Evolutionary conservation across 441 rosid genomes (phyloP), one percentile per base, ranked within the genome.

Genomic region (Eruca vesicaria): DNA sequence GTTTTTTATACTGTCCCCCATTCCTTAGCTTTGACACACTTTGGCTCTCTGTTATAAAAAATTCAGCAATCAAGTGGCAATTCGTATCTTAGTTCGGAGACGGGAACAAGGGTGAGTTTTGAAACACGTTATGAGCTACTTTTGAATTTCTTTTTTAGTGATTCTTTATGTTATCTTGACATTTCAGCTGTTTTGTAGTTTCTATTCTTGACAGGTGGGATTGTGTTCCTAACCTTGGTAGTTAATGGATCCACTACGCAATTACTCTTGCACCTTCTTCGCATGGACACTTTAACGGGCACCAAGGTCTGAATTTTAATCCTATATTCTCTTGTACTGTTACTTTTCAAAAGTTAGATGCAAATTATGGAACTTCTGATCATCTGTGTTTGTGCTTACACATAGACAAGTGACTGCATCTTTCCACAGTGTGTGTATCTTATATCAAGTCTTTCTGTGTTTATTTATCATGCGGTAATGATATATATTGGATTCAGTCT

Each of bases 191-290:
- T 55, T 78, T 56, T 77, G 81, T 87, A 96, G 99, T 93, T 93
- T 80, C 84, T 91, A 58, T 91, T 96, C 87, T 84, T 91, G 86
- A 93, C 97, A 4, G 98, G 99, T 58, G 98, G 99, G 72, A 93
- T 96, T 55, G 98, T 96, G 66, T 89, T 96, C 86, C 82, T 96
- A 81, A 93, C 99, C 3, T 90, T 96, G 52, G 84, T 86, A 41
- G 76, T 96, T 66, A 96, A 93, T 83, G 99, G 99, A 74, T 91
- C 99, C 67, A 91, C 96, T 66, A 88, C 96, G 7, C 98, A 93
- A 75, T 85, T 89, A 62, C 18, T 96, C 67, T 75, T 95, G 79
- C 95, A 83, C 79, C 79, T 90, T 81, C 89, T 95, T 16, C 76
- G 73, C 70, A 77, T 91, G 97, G 94, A 90, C 81, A 82, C 80